Evolutionary conservation across 163 green algal species (phyloP).

Genomic region (Trebouxia gelatinosa): DNA sequence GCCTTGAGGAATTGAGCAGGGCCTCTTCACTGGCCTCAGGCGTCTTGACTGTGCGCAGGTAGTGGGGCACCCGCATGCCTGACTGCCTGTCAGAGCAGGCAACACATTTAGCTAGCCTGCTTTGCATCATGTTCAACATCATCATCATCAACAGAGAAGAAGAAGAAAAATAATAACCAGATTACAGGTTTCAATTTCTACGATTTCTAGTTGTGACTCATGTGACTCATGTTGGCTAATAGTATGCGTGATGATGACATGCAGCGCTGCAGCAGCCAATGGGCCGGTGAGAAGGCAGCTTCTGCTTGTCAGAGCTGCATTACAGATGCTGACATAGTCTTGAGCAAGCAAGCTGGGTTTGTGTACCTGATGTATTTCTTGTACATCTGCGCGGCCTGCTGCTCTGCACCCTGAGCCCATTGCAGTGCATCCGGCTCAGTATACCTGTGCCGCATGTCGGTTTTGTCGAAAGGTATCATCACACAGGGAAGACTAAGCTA

Average conservation of each 20-base stretch:
- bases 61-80: neutral
- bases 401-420: constrained; percentile 1
- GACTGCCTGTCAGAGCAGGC: too few relatives aligned
- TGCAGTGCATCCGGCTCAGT: constrained; percentile 9
- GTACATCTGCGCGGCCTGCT: constrained; percentile 17
- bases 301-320: too few relatives aligned
- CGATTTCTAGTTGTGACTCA: too few relatives aligned
- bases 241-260: too few relatives aligned
- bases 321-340: neutral
- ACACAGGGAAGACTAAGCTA: too few relatives aligned
- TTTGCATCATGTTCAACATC: neutral
- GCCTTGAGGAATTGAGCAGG: neutral
- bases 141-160: neutral
- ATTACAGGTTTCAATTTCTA: too few relatives aligned
- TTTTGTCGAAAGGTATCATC: too few relatives aligned
- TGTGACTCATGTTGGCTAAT: too few relatives aligned
- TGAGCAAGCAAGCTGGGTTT: neutral
- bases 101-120: too few relatives aligned
- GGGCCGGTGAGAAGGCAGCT: too few relatives aligned
- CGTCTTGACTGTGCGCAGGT: constrained; percentile 5
- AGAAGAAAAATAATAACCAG: neutral
- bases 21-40: constrained; percentile 1
- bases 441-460: too few relatives aligned
- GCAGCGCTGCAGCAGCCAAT: too few relatives aligned
- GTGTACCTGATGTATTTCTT: constrained; percentile 18